Percentiles rank a stretch among this genome's conserved stretches.
Conservation (phyloP, 148 eudicot genomes). For the Diospyros kaki region DNA sequence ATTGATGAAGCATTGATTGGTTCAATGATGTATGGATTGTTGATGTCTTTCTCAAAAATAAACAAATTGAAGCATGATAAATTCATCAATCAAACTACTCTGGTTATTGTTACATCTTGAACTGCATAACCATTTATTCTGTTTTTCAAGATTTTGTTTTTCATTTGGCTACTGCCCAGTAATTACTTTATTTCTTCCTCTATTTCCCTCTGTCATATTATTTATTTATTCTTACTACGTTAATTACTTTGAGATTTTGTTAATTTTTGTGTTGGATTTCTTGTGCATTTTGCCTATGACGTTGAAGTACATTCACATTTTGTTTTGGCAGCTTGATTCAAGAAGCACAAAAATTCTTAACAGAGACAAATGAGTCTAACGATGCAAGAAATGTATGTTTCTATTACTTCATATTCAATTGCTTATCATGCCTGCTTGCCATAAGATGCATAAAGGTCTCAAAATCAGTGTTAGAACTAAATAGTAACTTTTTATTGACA, state of each 20-base stretch:
- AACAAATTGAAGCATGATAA: background rate
- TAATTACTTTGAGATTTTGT: background rate
- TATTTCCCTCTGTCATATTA: background rate
- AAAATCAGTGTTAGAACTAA: background rate
- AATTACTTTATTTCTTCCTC: background rate
- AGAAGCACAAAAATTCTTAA: conserved; percentile 58
- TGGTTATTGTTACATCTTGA: background rate
- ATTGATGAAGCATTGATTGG: background rate
- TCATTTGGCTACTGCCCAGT: background rate
- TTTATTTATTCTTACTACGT: background rate
- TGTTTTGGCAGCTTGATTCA: conserved; percentile 63
- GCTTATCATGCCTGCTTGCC: background rate
- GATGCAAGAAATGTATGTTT: conserved; percentile 78
- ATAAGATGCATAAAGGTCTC: background rate
- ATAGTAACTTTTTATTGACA: background rate
- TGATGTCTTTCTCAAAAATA: background rate
- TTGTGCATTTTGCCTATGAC: background rate
- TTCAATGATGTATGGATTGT: conserved; percentile 1
- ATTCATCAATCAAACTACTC: background rate
- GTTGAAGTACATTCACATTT: background rate
- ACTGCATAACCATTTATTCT: background rate
- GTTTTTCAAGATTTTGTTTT: background rate
- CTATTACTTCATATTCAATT: conserved; percentile 8
- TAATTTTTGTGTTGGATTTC: background rate
- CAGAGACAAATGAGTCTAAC: conserved; percentile 54